Evolutionary conservation across 768 basidiomycete genomes (phyloP).

Genomic region (Auricularia auricula-judae): DNA sequence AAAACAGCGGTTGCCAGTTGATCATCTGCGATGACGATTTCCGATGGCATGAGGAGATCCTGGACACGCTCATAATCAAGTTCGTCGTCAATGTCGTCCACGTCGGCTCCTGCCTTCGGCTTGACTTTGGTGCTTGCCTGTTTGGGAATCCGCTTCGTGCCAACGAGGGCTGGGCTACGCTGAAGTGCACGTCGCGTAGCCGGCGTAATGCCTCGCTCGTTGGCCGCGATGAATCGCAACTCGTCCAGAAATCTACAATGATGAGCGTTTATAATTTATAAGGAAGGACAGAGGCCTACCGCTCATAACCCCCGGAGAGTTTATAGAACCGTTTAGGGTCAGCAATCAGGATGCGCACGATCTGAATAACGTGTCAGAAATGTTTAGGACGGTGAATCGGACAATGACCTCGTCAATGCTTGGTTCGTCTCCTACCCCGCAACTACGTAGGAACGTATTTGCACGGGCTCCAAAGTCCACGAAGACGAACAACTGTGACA

Average conservation of each 20-base stretch:
- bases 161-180: conserved; percentile 60
- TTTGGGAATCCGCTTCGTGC: conserved; percentile 46
- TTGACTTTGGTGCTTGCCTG: conserved; percentile 16
- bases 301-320: conserved; percentile 54
- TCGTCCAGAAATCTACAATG: conserved; percentile 63
- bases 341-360: conserved; percentile 55
- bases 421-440: conserved; percentile 82
- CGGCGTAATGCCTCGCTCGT: conserved; percentile 37
- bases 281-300: conserved; percentile 31
- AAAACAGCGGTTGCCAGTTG: conserved; percentile 72
- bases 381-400: neutral
- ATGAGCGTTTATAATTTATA: neutral
- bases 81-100: conserved; percentile 41
- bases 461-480: conserved; percentile 78
- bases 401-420: conserved; percentile 51
- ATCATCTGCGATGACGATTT: conserved; percentile 82
- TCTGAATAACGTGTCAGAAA: conserved; percentile 9
- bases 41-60: conserved; percentile 37
- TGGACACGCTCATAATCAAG: conserved; percentile 66
- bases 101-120: conserved; percentile 12
- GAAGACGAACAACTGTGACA: conserved; percentile 76
- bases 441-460: conserved; percentile 74
- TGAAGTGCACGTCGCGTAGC: conserved; percentile 56
- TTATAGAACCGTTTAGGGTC: conserved; percentile 64
- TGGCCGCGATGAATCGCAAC: conserved; percentile 78